Evolutionary conservation across 2,329 filamentous ascomycete species (phyloP), one percentile per base, ranked within the genome.

Genomic region (Beauveria brongniartii): DNA sequence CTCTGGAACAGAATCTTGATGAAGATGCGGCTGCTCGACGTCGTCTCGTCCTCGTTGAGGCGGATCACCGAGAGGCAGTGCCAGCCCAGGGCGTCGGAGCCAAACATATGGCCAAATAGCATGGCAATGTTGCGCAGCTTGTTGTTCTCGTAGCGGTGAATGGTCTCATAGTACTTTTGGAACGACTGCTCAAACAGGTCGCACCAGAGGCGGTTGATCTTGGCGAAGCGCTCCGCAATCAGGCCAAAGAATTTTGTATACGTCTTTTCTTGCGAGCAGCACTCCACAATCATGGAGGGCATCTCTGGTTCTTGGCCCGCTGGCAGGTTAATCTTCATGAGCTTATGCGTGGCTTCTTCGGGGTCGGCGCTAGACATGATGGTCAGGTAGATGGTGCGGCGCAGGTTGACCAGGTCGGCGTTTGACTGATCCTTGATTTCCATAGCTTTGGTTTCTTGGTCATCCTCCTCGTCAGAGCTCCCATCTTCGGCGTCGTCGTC

Each of bases 351-450:
- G 63, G 90, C 92, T 84, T 99, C 94, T 76, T 99, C 94, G 61
- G 96, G 95, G 62, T 95, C 91, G 66, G 94, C 91, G 69, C 90
- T 94, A 44, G 91, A 96, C 90, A 96, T 96, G 73, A 99, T 96
- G 12, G 93, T 99, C 64, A 99, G 81, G 74, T 99, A 99, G 67
- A 97, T 99, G 7, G 91, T 96, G 69, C 92, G 85, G 63, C 94
- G 89, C 55, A 99, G 80, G 70, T 95, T 96, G 71, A 97, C 91
- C 16, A 99, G 82, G 72, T 99, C 92, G 0, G 92, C 92, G 69
- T 99, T 99, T 65, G 89, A 95, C 77, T 96, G 92, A 70, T 99
- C 94, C 75, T 97, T 96, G 78, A 99, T 96, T 73, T 99, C 94
- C 74, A 97, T 82, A 22, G 89, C 89, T 70, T 89, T 89, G 64